Base-by-base conservation (phyloP, 139 green algal species). In the Edaphochlamys debaryana region DNA sequence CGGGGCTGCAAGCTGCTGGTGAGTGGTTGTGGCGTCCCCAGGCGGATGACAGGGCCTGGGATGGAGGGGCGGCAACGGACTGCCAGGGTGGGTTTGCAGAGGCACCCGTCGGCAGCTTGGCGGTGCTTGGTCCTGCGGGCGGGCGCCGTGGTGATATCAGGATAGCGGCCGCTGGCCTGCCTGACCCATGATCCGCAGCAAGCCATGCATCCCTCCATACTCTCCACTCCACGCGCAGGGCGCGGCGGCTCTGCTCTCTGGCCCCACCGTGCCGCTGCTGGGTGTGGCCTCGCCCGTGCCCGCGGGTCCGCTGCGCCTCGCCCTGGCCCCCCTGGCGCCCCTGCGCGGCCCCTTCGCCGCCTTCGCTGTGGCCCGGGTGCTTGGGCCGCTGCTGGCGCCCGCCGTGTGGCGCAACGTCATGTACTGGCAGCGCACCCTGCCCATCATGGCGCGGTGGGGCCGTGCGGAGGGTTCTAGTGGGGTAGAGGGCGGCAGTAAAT, bases 391-490 rank as follows among this genome's bases (percentile, higher is more conserved):
- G 67, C 32, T 70, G 52, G 54, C 77, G 9, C 86, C 86, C 27
- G 15, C 64, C 1, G 19, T 90, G 67, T 90, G 80, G 80, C 67
- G 86, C 41, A 77, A 41, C 32, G 4, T 85, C 20, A 32, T 60
- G 45, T 90, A 90, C 80, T 90, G 86, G 86, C 80, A 86, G 80
- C 52, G 85, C 19, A 38, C 70, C 1, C 34, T 89, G 32, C 85
- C 85, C 45, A 80, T 86, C 25, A 15, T 80, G 17, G n/a, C 54
- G 3, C 32, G 81, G 76, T 82, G 71, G 34, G 71, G 32, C 11
- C 22, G 45, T 54, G 23, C 34, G 50, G 50, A 25, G n/a, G n/a
- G n/a, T n/a, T n/a, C n/a, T n/a, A n/a, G n/a, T n/a, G 40, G 29
- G 42, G 34, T 30, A 3, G 48, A 1, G 37, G 34, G 9, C 5